Conservation (phyloP, 495 filamentous ascomycete species). For the Opeltia flavorubescens region DNA sequence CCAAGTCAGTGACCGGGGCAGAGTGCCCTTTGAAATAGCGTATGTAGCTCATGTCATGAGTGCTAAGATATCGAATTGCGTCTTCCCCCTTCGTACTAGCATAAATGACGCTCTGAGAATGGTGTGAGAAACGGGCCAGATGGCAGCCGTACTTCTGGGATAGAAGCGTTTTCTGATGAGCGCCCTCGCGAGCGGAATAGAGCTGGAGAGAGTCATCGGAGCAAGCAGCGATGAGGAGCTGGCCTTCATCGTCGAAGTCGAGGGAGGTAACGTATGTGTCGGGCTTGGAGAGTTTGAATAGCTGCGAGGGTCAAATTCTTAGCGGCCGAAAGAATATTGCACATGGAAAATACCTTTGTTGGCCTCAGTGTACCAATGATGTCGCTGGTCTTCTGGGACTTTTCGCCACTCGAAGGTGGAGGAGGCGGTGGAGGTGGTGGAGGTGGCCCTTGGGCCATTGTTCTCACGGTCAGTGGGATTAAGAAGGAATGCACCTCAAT, state of each 20-base stretch:
- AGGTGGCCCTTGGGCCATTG: neutral
- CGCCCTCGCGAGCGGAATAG: constrained; percentile 82
- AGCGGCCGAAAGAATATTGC: neutral
- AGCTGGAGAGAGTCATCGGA: constrained; percentile 90
- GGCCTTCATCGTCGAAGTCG: constrained; percentile 91
- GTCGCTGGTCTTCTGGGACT: constrained; percentile 31
- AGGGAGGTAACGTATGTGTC: constrained; percentile 50
- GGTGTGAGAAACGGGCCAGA: constrained; percentile 86
- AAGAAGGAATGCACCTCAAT: too few species aligned
- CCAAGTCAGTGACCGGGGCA: constrained; percentile 63
- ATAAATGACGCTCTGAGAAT: constrained; percentile 76
- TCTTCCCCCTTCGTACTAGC: constrained; percentile 92
- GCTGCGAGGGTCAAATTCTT: constrained; percentile 6
- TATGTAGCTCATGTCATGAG: constrained; percentile 88
- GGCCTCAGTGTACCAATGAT: constrained; percentile 32
- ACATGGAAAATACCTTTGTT: constrained; percentile 24
- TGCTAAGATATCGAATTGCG: constrained; percentile 77
- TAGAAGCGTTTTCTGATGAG: constrained; percentile 67
- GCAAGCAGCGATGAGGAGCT: constrained; percentile 72
- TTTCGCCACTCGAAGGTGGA: constrained; percentile 19
- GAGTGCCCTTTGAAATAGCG: constrained; percentile 90
- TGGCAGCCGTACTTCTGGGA: constrained; percentile 91
- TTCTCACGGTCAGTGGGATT: too few species aligned
- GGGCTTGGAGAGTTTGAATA: constrained; percentile 19
- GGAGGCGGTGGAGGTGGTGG: constrained; percentile 16